Evolutionary conservation across 192 early-diverging fungal genomes (phyloP), one percentile per base, ranked within the genome.

Genomic region (Ambispora gerdemannii): DNA sequence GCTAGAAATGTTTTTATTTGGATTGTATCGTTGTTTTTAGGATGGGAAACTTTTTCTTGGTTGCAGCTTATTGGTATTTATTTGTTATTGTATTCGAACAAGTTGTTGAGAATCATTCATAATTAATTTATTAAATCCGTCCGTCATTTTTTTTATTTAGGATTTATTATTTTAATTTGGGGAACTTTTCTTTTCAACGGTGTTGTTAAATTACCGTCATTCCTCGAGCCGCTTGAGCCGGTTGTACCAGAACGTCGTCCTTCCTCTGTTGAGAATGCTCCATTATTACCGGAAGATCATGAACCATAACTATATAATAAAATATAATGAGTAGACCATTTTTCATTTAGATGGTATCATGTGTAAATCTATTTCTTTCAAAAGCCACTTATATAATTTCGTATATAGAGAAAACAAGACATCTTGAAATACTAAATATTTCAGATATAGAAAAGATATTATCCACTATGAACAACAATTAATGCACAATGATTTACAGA

Each of bases 1-100:
- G 94, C 92, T 86, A 83, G 96, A 51, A 98, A 95, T 4, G 78
- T 97, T 58, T 95, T 97, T 72, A 96, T 98, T 69, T 98, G 97
- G 97, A 89, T 91, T 80, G 84, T 92, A 58, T 90, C 88, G 30
- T 77, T 97, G 20, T 84, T 80, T n/a, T 85, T 98, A 53, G 95
- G 95, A 17, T 98, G 97, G 97, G 97, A 98, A 78, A 75, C 78
- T 0, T 98, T 98, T 73, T 87, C 87, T 72, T 89, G 84, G 82
- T 72, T 97, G 52, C 97, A 98, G 76, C 95, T 98, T n/a, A 47
- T 92, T 75, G 97, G 96, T 78, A 78, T 13, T 61, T 63, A 20
- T 27, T 86, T 85, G 63, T 34, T 71, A 11, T 36, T 50, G 43
- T 24, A 43, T 61, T 58, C n/a, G 32, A 36, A 3, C 43, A 15